These are phyloP conservation scores for Pseudoturritis turrita DNA, from an alignment of 345 rosid genomes.

Conservation along the genomic window DNA sequence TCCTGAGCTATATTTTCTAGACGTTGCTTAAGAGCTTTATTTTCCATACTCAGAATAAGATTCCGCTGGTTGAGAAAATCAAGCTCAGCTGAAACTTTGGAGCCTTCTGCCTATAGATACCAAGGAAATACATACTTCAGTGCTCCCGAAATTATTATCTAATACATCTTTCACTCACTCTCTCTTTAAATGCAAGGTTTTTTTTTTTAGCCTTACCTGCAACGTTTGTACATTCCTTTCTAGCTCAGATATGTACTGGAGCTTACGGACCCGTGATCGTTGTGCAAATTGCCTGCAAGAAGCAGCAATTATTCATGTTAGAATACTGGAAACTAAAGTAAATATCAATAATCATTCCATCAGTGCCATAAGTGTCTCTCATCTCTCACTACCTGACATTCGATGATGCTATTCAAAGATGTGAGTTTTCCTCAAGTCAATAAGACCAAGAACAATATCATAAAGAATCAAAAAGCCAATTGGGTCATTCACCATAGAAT, in stretches of 20 bases:
- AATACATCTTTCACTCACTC: not conserved
- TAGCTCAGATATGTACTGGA: slow-evolving; percentile 97
- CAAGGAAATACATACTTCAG: not conserved
- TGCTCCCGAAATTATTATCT: not conserved
- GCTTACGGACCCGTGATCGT: slow-evolving; percentile 94
- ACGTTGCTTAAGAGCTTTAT: slow-evolving; percentile 81
- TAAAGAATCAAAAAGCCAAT: not conserved
- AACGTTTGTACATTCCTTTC: slow-evolving; percentile 96
- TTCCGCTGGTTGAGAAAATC: slow-evolving; percentile 77
- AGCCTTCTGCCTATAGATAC: slow-evolving; percentile 66
- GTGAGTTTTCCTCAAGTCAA: not conserved
- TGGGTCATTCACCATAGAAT: not conserved
- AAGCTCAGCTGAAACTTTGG: slow-evolving; percentile 83
- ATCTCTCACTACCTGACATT: not conserved
- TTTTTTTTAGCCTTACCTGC: slow-evolving; percentile 53
- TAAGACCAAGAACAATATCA: not conserved
- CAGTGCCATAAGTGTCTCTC: not conserved
- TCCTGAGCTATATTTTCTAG: slow-evolving; percentile 78
- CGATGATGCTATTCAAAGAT: not conserved
- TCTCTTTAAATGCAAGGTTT: not conserved
- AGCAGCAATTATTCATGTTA: slow-evolving; percentile 18
- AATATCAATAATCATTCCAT: not conserved
- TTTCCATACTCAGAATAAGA: slow-evolving; percentile 86
- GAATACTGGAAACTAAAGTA: not conserved
- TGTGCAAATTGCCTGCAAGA: slow-evolving; percentile 94